Evolutionary conservation across 2,329 filamentous ascomycete species (phyloP).

Genomic region (Aspergillus transmontanensis): DNA sequence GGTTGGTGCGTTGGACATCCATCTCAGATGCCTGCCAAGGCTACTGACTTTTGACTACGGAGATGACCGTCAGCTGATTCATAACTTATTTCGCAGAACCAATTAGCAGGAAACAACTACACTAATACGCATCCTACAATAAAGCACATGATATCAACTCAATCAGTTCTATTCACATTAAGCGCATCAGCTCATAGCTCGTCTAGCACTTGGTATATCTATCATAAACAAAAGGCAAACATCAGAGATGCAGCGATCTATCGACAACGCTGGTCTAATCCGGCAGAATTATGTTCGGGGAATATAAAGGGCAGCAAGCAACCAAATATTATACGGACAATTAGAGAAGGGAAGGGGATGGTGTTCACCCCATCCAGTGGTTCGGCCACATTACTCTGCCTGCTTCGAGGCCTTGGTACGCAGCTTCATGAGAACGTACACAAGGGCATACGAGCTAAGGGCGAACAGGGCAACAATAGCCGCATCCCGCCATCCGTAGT

Average conservation of each 20-base stretch:
- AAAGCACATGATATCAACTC: neutral
- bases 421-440: slow-evolving; percentile 43
- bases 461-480: slow-evolving; percentile 61
- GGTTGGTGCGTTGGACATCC: neutral
- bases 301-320: neutral
- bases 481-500: slow-evolving; percentile 67
- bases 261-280: neutral
- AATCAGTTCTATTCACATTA: neutral
- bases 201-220: neutral
- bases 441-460: slow-evolving; percentile 55
- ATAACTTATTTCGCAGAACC: neutral
- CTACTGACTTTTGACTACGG: no score
- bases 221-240: neutral
- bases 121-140: neutral
- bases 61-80: neutral
- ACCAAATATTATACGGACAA: neutral
- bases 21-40: neutral
- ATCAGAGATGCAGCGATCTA: neutral
- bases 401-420: slow-evolving; percentile 40
- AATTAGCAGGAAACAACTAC: neutral
- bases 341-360: neutral
- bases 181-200: neutral
- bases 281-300: neutral
- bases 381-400: slow-evolving; percentile 26
- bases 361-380: neutral